Conservation (phyloP, 345 rosid genomes). For the Dovyalis caffra region DNA sequence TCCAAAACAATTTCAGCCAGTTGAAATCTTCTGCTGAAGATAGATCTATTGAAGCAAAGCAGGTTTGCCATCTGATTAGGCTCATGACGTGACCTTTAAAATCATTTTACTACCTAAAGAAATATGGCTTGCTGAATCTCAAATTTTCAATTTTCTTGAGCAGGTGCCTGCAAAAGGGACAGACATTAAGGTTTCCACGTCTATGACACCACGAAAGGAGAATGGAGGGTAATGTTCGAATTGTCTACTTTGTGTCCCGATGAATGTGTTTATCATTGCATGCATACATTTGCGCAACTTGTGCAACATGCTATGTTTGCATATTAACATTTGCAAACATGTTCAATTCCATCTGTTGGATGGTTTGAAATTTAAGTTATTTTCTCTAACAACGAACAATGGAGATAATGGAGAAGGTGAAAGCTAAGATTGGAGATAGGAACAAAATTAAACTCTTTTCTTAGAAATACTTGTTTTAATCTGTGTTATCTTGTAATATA, state of each 20-base stretch:
- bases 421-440: background rate
- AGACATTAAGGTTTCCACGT: slow-evolving; percentile 37
- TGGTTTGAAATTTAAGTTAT: background rate
- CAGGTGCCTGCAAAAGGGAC: slow-evolving; percentile 47
- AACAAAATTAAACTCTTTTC: background rate
- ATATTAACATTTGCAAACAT: background rate
- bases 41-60: slow-evolving; percentile 45
- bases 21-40: slow-evolving; percentile 42
- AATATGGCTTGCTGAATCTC: background rate
- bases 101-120: background rate
- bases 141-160: slow-evolving; percentile 10
- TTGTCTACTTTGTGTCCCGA: slow-evolving; percentile 16
- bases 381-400: background rate
- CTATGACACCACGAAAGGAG: slow-evolving; percentile 40
- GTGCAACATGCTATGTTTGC: background rate
- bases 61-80: slow-evolving; percentile 35
- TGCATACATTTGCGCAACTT: slow-evolving; percentile 7
- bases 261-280: slow-evolving; percentile 1
- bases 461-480: background rate
- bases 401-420: background rate
- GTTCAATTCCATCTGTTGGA: background rate
- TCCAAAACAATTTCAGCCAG: slow-evolving; percentile 56
- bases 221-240: slow-evolving; percentile 58
- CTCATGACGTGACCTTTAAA: slow-evolving; percentile 7
- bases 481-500: background rate